Evolutionary conservation across 2,329 filamentous ascomycete species (phyloP).

Genomic region (Shiraia sp.): DNA sequence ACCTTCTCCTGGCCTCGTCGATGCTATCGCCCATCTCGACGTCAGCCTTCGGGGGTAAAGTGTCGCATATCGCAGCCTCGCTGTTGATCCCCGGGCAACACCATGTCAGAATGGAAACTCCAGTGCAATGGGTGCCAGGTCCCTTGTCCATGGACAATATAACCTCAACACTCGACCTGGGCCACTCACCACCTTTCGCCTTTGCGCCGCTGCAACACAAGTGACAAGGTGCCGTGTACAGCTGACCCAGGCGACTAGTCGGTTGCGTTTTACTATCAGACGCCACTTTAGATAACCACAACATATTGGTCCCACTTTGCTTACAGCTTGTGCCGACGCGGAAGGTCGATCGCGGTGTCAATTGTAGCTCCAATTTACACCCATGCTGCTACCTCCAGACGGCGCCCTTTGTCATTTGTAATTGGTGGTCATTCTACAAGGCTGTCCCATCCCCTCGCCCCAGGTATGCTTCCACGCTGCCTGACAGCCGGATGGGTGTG

Average conservation of each 20-base stretch:
- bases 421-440: slow-evolving; percentile 8
- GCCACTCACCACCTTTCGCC: slow-evolving; percentile 12
- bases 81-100: no score
- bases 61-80: no score
- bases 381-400: slow-evolving; percentile 4
- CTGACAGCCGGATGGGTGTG: no score
- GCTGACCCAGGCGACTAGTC: slow-evolving; percentile 6
- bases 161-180: slow-evolving; percentile 1
- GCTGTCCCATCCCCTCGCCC: slow-evolving; percentile 6
- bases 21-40: not conserved
- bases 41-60: not conserved
- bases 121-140: no score
- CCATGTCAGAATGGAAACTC: no score
- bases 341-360: slow-evolving; percentile 21
- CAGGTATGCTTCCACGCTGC: slow-evolving; percentile 18
- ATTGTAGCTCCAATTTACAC: slow-evolving; percentile 17
- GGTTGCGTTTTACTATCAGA: slow-evolving; percentile 14
- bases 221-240: slow-evolving; percentile 6
- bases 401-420: slow-evolving; percentile 1
- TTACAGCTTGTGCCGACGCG: slow-evolving; percentile 10
- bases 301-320: slow-evolving; percentile 9
- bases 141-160: not conserved
- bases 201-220: slow-evolving; percentile 4
- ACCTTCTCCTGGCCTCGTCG: not conserved
- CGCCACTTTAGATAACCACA: slow-evolving; percentile 5